Conservation (phyloP, 2,329 filamentous ascomycete species). For the Diaporthe eres region DNA sequence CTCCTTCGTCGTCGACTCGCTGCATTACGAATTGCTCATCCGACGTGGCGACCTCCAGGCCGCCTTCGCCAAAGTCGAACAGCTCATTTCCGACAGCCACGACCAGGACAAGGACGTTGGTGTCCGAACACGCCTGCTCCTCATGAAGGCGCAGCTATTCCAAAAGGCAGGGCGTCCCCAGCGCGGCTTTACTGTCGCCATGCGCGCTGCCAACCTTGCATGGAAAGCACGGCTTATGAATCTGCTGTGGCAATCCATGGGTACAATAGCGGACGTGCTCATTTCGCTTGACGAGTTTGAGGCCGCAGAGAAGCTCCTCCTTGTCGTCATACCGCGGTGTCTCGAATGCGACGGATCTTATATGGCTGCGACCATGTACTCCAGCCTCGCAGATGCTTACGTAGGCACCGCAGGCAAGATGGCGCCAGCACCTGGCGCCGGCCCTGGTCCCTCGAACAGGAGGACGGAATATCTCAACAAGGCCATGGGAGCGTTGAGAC, state of each 20-base stretch:
- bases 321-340: conserved; percentile 80
- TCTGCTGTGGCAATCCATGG: conserved; percentile 80
- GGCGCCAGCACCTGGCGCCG: conserved; percentile 32
- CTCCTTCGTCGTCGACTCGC: conserved; percentile 63
- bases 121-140: conserved; percentile 78
- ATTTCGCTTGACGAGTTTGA: conserved; percentile 79
- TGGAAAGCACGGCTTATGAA: conserved; percentile 78
- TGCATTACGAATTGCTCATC: conserved; percentile 66
- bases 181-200: conserved; percentile 81
- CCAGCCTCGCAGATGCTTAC: conserved; percentile 79
- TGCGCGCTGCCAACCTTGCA: conserved; percentile 82
- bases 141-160: conserved; percentile 80
- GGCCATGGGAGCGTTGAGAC: conserved; percentile 73
- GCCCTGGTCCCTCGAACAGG: conserved; percentile 56
- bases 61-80: conserved; percentile 64
- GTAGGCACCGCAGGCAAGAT: conserved; percentile 80
- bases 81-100: conserved; percentile 57
- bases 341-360: conserved; percentile 78
- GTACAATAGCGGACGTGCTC: conserved; percentile 77
- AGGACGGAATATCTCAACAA: conserved; percentile 70
- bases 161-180: conserved; percentile 77
- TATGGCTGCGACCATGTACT: conserved; percentile 77
- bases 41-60: conserved; percentile 62
- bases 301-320: conserved; percentile 74
- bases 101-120: conserved; percentile 69